phyloP scores from a whole-genome alignment of 2,329 filamentous ascomycete genomes.

The Mycogone perniciosa region DNA sequence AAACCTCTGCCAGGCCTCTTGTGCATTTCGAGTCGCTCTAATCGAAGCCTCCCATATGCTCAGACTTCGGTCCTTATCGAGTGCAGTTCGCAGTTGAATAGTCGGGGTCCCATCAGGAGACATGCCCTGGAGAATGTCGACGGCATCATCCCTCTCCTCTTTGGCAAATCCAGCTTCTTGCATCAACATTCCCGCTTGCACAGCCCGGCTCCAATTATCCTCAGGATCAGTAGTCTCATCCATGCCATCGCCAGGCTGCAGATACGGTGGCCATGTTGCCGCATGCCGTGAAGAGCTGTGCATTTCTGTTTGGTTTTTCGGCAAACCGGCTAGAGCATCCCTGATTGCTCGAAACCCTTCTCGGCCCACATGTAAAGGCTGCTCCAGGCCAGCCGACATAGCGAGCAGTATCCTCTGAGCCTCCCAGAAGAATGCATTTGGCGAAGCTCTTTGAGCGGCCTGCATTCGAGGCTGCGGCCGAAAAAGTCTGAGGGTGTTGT shows the following conservation, averaged over 20 bases:
- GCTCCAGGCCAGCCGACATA: constrained; percentile 42
- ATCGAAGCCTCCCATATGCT: constrained; percentile 50
- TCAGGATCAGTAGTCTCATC: constrained; percentile 48
- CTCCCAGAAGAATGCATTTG: constrained; percentile 42
- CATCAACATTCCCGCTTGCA: constrained; percentile 47
- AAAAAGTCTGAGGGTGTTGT: constrained; percentile 22
- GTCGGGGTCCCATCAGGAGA: constrained; percentile 46
- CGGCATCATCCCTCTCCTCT: constrained; percentile 38
- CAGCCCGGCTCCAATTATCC: constrained; percentile 48
- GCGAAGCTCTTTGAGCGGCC: constrained; percentile 19
- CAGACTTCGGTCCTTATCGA: constrained; percentile 16
- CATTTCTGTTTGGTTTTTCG: constrained; percentile 46
- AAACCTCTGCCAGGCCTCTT: constrained; percentile 54
- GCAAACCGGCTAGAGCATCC: constrained; percentile 45
- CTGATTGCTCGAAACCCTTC: constrained; percentile 50
- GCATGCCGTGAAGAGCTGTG: constrained; percentile 42
- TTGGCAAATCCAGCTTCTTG: constrained; percentile 50
- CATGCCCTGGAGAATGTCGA: constrained; percentile 49
- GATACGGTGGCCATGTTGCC: constrained; percentile 55
- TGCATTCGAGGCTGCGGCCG: constrained; percentile 21
- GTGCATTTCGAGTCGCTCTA: constrained; percentile 51
- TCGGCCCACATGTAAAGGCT: constrained; percentile 44
- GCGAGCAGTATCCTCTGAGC: constrained; percentile 49
- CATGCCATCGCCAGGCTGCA: constrained; percentile 50
- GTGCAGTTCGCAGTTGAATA: constrained; percentile 40